Evolutionary conservation across 192 early-diverging fungal genomes (phyloP), one percentile per base, ranked within the genome.

Genomic region (Umbelopsis vinacea): DNA sequence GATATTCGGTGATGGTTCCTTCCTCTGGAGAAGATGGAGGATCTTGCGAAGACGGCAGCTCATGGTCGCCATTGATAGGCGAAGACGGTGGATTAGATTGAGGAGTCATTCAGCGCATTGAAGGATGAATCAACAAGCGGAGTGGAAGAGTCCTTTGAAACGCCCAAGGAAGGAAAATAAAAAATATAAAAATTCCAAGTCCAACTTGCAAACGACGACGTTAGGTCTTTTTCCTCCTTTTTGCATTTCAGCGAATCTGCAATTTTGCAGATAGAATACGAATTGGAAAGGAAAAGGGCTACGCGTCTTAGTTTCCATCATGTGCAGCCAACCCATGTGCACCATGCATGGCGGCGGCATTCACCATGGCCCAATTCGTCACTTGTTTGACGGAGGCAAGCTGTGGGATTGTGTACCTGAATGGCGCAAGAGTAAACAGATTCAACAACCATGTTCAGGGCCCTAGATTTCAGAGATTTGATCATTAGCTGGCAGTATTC

Each of bases 401-500:
- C 48, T n/a, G 19, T n/a, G n/a, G 7, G 17, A 15, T 0, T 50
- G 48, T 50, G 48, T 29, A 29, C n/a, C 19, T 50, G 19, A 6
- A 10, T 50, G 48, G n/a, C 48, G 48, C 48, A 12, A 50, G 15
- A 50, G n/a, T 21, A 50, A 50, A n/a, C n/a, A n/a, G n/a, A n/a
- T n/a, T n/a, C n/a, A n/a, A 19, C 57, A 63, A 63, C 33, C 57
- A 63, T 63, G 57, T 63, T 63, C 57, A 63, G 57, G 57, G 57
- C 57, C 57, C 57, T 37, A 63, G 57, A 63, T 63, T 37, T 11
- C 26, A 29, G 57, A 63, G 57, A 10, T 63, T 63, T 63, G 57
- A 35, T 63, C 57, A 37, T 38, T 63, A 63, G 57, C 33, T 63
- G 57, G 57, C 57, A 63, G 57, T 63, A 63, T 63, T 63, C 57